These are phyloP conservation scores for Cylindrotheca fusiformis DNA, from an alignment of 108 stramenopile species.

Conservation along the genomic window DNA sequence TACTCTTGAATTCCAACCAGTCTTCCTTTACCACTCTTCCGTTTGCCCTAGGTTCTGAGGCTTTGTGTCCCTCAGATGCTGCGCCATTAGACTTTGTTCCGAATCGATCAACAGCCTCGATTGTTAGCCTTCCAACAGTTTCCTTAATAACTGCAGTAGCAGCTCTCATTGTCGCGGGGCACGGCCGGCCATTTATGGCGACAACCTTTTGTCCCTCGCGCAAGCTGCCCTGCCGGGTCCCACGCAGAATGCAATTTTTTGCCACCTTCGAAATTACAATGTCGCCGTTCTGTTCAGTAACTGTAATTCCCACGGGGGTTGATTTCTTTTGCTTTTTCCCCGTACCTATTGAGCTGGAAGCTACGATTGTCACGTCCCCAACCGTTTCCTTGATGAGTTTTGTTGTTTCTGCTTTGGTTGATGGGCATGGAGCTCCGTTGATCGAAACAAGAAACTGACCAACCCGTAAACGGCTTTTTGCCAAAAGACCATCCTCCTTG, in stretches of 20 bases:
- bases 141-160: not conserved
- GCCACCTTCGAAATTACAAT: not conserved
- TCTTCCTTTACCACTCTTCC: not conserved
- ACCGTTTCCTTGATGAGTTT: not conserved
- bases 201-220: not conserved
- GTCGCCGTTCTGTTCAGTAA: not conserved
- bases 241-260: not conserved
- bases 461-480: not conserved
- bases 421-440: not conserved
- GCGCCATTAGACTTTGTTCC: not conserved
- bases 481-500: not conserved
- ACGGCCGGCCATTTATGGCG: constrained; percentile 2
- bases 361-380: constrained; percentile 1
- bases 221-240: not conserved
- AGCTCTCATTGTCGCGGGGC: not conserved
- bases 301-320: not conserved
- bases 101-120: constrained; percentile 8
- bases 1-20: not conserved
- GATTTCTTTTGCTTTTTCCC: not conserved
- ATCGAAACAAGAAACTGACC: constrained; percentile 9
- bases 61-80: not conserved
- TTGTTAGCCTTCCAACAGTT: not conserved
- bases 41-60: not conserved
- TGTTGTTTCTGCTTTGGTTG: not conserved
- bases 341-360: not conserved